Conservation (phyloP, 345 rosid species). For the Aquilaria malaccensis region DNA sequence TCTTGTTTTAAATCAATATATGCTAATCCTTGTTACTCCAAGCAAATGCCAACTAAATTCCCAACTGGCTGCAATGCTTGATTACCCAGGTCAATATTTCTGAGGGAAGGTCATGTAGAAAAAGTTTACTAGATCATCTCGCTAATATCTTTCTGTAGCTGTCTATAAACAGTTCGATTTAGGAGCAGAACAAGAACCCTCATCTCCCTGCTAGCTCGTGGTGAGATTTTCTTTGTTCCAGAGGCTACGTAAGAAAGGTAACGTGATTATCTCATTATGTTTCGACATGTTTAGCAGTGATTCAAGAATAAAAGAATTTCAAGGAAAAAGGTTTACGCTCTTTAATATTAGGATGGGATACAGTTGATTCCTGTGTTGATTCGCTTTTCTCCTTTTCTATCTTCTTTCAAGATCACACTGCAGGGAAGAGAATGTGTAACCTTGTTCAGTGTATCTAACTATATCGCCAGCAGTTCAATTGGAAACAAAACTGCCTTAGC, state of each 20-base stretch:
- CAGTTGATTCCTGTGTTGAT: no score
- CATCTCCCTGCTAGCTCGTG: not conserved
- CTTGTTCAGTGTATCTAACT: no score
- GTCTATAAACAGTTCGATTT: not conserved
- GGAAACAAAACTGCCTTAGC: no score
- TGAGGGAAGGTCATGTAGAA: not conserved
- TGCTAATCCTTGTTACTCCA: not conserved
- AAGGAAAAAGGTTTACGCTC: no score
- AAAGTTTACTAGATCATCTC: not conserved
- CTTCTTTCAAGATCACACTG: no score
- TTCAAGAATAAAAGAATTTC: no score
- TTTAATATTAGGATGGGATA: no score
- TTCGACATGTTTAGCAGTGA: no score
- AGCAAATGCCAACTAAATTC: not conserved
- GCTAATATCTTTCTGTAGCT: not conserved
- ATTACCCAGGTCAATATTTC: not conserved
- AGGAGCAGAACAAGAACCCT: not conserved
- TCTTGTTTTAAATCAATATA: not conserved
- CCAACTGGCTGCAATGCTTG: slow-evolving; percentile 1
- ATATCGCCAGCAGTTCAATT: no score
- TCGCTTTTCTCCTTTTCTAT: no score
- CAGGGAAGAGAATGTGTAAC: no score
- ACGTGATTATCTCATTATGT: not conserved
- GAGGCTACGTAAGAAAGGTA: not conserved
- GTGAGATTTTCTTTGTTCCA: slow-evolving; percentile 1